A percentile compares a stretch with the other conserved stretches of the same genome.
phyloP scores from a whole-genome alignment of 495 filamentous ascomycete genomes.

The Penicillium dipodomyicola region DNA sequence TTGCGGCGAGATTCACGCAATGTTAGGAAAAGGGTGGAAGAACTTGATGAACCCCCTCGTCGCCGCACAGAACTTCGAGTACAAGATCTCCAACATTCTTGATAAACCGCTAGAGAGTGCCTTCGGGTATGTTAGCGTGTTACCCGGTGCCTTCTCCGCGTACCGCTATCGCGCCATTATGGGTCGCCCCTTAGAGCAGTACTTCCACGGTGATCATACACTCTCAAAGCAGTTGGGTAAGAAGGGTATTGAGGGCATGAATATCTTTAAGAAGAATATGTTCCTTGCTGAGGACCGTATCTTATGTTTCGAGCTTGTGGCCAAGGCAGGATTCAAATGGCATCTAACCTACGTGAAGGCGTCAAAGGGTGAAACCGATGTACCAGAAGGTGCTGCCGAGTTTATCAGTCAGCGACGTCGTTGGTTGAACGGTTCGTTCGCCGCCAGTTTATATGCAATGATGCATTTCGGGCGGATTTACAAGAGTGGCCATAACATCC shows the following conservation, averaged over 20 bases:
- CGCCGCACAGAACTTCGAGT: conserved; percentile 97
- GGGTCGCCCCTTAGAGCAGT: conserved; percentile 94
- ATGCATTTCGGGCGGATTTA: conserved; percentile 99
- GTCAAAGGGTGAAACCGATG: conserved; percentile 97
- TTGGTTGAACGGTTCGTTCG: conserved; percentile 98
- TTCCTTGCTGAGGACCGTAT: conserved; percentile 99
- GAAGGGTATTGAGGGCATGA: conserved; percentile 99
- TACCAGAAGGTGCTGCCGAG: conserved; percentile 91
- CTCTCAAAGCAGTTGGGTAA: conserved; percentile 88
- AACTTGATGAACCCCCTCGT: conserved; percentile 93
- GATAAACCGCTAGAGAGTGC: conserved; percentile 97
- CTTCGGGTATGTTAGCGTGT: conserved; percentile 94
- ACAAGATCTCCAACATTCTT: conserved; percentile 98
- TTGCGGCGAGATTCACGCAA: conserved; percentile 98
- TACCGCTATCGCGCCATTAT: conserved; percentile 97
- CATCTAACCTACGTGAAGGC: conserved; percentile 97
- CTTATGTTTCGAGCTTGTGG: conserved; percentile 96
- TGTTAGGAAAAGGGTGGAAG: conserved; percentile 86
- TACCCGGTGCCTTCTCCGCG: conserved; percentile 97
- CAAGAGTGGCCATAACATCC: conserved; percentile 89
- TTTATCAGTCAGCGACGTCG: conserved; percentile 95
- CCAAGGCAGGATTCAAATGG: conserved; percentile 98
- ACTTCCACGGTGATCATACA: conserved; percentile 98
- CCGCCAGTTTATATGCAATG: conserved; percentile 90
- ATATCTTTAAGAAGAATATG: conserved; percentile 99